A percentile compares a stretch with the other conserved stretches of the same genome.
phyloP scores from a whole-genome alignment of 257 asterid genomes.

The Nicotiana sylvestris region DNA sequence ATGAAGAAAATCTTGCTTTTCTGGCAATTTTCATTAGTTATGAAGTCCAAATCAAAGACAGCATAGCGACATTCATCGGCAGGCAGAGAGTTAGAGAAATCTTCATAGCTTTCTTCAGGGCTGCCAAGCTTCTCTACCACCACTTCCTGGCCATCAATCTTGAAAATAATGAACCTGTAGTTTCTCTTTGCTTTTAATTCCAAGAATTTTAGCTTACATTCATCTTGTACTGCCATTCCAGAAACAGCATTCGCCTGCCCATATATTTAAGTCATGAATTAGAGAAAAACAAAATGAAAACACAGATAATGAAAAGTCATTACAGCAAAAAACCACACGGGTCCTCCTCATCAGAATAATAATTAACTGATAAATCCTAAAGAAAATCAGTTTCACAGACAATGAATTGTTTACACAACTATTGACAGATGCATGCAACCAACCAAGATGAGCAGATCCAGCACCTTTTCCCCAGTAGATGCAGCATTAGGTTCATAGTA shows the following conservation, averaged over 20 bases:
- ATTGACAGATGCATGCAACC: not conserved
- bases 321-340: not conserved
- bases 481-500: no score
- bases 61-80: constrained; percentile 78
- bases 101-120: constrained; percentile 49
- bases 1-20: constrained; percentile 85
- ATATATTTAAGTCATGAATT: not conserved
- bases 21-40: constrained; percentile 71
- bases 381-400: not conserved
- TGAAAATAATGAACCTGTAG: constrained; percentile 61
- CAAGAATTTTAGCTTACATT: constrained; percentile 68
- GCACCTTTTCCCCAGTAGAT: not conserved
- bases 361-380: not conserved
- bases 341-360: no score
- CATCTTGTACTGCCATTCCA: constrained; percentile 77
- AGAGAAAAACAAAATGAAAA: not conserved
- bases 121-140: constrained; percentile 70
- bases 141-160: constrained; percentile 58
- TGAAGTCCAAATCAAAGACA: constrained; percentile 75
- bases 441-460: not conserved
- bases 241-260: constrained; percentile 66
- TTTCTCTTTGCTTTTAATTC: constrained; percentile 71
- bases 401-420: not conserved
- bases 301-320: not conserved
- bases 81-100: constrained; percentile 56